A percentile compares a stretch with the other conserved stretches of the same genome.
Evolutionary conservation across 2,329 filamentous ascomycete species (phyloP).

Genomic region (Neofusicoccum kwambonambiense): DNA sequence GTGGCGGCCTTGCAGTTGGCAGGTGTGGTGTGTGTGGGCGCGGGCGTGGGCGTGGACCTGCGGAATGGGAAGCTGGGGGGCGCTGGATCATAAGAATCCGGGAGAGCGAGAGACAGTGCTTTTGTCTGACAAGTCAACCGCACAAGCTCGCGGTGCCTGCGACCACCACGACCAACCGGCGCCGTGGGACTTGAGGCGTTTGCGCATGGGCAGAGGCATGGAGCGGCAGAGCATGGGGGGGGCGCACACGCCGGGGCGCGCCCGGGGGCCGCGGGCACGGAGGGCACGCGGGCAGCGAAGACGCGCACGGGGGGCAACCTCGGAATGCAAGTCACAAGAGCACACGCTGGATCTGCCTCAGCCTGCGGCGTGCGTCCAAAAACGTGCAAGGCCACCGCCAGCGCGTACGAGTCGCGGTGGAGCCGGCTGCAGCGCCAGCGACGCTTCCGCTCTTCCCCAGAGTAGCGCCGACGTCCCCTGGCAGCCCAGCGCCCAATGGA

Average conservation of each 20-base stretch:
- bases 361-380: conserved; percentile 13
- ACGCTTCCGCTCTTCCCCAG: conserved; percentile 16
- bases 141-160: conserved; percentile 17
- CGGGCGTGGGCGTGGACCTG: conserved; percentile 2
- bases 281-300: background rate
- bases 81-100: conserved; percentile 15
- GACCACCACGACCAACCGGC: conserved; percentile 14
- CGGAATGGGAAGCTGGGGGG: conserved; percentile 17
- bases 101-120: conserved; percentile 17
- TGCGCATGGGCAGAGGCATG: conserved; percentile 18
- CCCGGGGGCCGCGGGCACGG: background rate
- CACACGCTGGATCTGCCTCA: conserved; percentile 15
- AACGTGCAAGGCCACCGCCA: conserved; percentile 16
- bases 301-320: background rate
- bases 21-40: conserved; percentile 9
- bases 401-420: conserved; percentile 16
- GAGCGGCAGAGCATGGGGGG: conserved; percentile 14
- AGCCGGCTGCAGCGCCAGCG: conserved; percentile 16
- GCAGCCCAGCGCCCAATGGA: conserved; percentile 11
- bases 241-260: conserved; percentile 12
- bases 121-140: conserved; percentile 18
- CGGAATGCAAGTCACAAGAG: conserved; percentile 18
- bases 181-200: conserved; percentile 18
- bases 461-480: conserved; percentile 16
- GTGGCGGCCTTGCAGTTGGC: conserved; percentile 18